Evolutionary conservation across 2,329 filamentous ascomycete species (phyloP), one percentile per base, ranked within the genome.

Genomic region (Rugonectria rugulosa): DNA sequence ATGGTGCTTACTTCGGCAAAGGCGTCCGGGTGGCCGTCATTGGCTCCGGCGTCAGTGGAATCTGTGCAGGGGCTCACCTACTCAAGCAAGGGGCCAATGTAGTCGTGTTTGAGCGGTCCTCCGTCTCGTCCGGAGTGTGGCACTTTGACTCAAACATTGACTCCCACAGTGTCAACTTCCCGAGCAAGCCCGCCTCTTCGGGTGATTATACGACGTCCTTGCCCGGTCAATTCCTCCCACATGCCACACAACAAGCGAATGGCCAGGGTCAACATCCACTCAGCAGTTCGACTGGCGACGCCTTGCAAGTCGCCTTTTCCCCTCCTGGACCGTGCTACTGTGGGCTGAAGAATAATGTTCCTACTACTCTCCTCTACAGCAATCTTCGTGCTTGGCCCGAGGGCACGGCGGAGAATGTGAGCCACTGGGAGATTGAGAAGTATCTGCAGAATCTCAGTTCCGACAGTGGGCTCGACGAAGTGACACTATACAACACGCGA

Each of bases 61-160:
- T 47, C 15, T 47, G 44, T 17, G n/a, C 44, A 17, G 44, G 27
- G 21, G 32, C 44, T 47, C 44, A 47, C 23, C 32, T 47, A 19
- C 32, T 47, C 31, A 47, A 29, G n/a, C 44, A 47, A 21, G 32
- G 44, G 7, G 21, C 32, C 2, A n/a, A 47, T 17, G 20, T 47
- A 8, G 37, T 32, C 9, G 23, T 47, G 1, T 38, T 47, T 20
- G 44, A 47, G 20, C 32, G 44, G 15, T 36, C 44, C 9, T 20
- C 27, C 12, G 44, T 37, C 19, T 23, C 44, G 7, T 29, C 27
- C 7, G 44, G 44, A 9, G 44, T 47, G 5, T 47, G 44, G 44
- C 44, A 47, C 20, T 47, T 34, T 27, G n/a, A 47, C 26, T n/a
- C 21, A 9, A 10, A 17, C 11, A n/a, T 31, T 8, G n/a, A 11